phyloP scores from a whole-genome alignment of 306 rosid species.

The Quercus glauca region DNA sequence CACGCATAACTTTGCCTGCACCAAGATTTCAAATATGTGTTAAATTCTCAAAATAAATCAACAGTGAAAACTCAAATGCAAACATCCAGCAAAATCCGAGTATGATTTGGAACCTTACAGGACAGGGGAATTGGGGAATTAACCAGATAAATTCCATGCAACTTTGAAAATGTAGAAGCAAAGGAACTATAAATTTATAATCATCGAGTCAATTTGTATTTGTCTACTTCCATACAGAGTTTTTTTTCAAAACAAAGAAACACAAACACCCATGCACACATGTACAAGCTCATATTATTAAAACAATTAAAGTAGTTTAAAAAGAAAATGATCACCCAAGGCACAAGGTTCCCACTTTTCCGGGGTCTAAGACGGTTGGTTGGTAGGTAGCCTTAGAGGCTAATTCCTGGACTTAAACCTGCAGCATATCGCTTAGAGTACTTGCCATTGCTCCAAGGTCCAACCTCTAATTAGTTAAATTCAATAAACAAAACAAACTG shows the following conservation, averaged over 20 bases:
- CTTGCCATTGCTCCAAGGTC: too few relatives aligned
- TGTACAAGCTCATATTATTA: background rate
- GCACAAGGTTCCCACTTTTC: too few relatives aligned
- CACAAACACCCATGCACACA: background rate
- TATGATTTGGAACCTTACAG: background rate
- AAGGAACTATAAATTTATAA: background rate
- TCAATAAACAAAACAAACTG: background rate
- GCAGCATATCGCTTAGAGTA: too few relatives aligned
- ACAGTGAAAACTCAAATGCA: background rate
- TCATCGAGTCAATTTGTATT: background rate
- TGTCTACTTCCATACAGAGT: too few relatives aligned
- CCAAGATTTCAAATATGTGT: background rate
- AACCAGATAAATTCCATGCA: background rate
- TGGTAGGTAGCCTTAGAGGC: too few relatives aligned
- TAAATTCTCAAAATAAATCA: background rate
- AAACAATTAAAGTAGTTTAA: background rate
- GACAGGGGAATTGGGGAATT: background rate
- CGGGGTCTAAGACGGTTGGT: too few relatives aligned
- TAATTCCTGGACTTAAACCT: too few relatives aligned
- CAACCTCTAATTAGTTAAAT: too few relatives aligned
- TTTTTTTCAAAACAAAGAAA: too few relatives aligned
- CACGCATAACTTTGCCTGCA: constrained; percentile 83
- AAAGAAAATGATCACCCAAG: too few relatives aligned
- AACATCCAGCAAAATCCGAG: background rate
- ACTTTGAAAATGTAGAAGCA: background rate